These are phyloP conservation scores for Cyberlindnera xishuangbannaensis DNA, from an alignment of 805 yeast genomes.

Conservation along the genomic window DNA sequence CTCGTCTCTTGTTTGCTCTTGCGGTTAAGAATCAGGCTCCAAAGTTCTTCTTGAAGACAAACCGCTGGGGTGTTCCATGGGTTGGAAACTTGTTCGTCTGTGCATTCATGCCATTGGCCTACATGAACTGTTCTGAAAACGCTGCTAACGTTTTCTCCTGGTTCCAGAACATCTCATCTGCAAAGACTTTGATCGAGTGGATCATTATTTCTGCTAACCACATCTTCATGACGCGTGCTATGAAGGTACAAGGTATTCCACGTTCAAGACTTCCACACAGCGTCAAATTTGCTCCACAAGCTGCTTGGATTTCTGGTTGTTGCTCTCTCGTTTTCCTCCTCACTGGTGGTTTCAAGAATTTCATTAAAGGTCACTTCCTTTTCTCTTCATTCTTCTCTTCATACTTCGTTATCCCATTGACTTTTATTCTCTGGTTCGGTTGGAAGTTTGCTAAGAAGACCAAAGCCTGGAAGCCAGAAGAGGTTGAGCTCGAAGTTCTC, in stretches of 20 bases:
- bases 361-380: conserved; percentile 28
- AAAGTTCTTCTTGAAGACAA: conserved; percentile 28
- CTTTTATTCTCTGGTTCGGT: conserved; percentile 24
- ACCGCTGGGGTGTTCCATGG: conserved; percentile 30
- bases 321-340: conserved; percentile 25
- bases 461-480: conserved; percentile 28
- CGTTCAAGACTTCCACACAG: conserved; percentile 19
- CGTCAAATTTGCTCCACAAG: conserved; percentile 17
- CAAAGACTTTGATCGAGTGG: conserved; percentile 30
- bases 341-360: conserved; percentile 33
- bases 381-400: conserved; percentile 13
- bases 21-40: conserved; percentile 37
- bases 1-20: conserved; percentile 32
- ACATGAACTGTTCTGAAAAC: conserved; percentile 25
- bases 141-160: conserved; percentile 31
- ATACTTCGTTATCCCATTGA: conserved; percentile 25
- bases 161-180: conserved; percentile 31
- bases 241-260: conserved; percentile 33
- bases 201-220: conserved; percentile 29
- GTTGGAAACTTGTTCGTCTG: conserved; percentile 26
- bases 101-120: conserved; percentile 34
- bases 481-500: conserved; percentile 35
- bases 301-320: conserved; percentile 30
- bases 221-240: conserved; percentile 28
- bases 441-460: conserved; percentile 32